Percentiles rank a stretch among this genome's conserved stretches.
Evolutionary conservation across 2,329 filamentous ascomycete species (phyloP).

Genomic region (Fusarium pseudonygamai): DNA sequence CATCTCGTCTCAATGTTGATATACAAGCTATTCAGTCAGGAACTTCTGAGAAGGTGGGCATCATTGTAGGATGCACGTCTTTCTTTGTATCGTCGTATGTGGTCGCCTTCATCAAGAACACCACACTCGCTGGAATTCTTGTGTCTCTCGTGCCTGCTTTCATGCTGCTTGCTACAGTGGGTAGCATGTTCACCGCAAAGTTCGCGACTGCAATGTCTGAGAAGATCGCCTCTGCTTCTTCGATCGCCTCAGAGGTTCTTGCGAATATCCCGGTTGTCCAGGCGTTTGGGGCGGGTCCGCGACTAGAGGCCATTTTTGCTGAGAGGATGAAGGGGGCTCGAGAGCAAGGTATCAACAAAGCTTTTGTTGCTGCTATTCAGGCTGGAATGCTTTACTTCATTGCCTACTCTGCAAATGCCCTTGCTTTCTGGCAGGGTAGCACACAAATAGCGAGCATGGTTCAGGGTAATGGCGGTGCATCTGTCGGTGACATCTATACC

Average conservation of each 20-base stretch:
- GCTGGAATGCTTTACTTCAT: conserved; percentile 73
- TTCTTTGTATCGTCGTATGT: conserved; percentile 75
- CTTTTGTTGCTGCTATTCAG: conserved; percentile 64
- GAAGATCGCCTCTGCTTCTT: conserved; percentile 65
- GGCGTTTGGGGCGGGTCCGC: conserved; percentile 67
- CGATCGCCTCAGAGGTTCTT: conserved; percentile 70
- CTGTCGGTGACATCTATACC: conserved; percentile 65
- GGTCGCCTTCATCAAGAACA: conserved; percentile 72
- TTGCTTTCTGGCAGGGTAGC: conserved; percentile 75
- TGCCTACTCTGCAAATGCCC: conserved; percentile 71
- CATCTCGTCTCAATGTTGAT: conserved; percentile 70
- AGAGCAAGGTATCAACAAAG: conserved; percentile 66
- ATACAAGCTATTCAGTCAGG: conserved; percentile 74
- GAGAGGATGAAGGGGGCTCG: conserved; percentile 60
- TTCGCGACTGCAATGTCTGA: conserved; percentile 61
- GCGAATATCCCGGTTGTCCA: conserved; percentile 70
- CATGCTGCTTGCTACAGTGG: conserved; percentile 65
- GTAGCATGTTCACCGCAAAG: conserved; percentile 63
- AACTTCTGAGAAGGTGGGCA: conserved; percentile 76
- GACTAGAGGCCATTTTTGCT: conserved; percentile 69
- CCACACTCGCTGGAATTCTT: conserved; percentile 70
- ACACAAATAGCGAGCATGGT: conserved; percentile 56
- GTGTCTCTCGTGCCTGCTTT: conserved; percentile 71
- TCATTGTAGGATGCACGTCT: conserved; percentile 67
- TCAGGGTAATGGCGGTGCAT: conserved; percentile 47